Percentiles rank a stretch among this genome's conserved stretches.
phyloP scores from a whole-genome alignment of 257 asterid species.

The Perilla frutescens region DNA sequence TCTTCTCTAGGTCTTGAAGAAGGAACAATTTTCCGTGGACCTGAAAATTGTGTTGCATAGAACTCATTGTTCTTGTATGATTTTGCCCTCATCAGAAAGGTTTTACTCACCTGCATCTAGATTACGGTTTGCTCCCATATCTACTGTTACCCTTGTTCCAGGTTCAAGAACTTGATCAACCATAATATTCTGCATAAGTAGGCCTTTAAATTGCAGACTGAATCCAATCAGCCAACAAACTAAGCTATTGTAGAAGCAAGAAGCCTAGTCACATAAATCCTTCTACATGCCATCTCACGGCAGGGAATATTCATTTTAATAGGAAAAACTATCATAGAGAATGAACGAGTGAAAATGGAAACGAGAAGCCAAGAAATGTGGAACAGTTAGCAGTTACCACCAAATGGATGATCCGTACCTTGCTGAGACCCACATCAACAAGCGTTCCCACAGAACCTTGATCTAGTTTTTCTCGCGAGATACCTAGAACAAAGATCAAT shows the following conservation, averaged over 20 bases:
- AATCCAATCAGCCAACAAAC: slow-evolving; percentile 26
- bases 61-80: slow-evolving; percentile 18
- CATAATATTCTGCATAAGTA: slow-evolving; percentile 62
- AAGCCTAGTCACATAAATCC: neutral
- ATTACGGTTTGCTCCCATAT: slow-evolving; percentile 79
- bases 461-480: slow-evolving; percentile 59
- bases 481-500: slow-evolving; percentile 52
- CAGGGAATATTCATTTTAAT: no score
- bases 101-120: slow-evolving; percentile 64
- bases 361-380: neutral
- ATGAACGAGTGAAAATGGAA: neutral
- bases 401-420: slow-evolving; percentile 50
- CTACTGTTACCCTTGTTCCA: slow-evolving; percentile 92
- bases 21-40: slow-evolving; percentile 73
- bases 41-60: slow-evolving; percentile 49
- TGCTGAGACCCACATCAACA: slow-evolving; percentile 93
- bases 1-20: slow-evolving; percentile 82
- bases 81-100: slow-evolving; percentile 23
- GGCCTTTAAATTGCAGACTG: slow-evolving; percentile 32
- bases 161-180: slow-evolving; percentile 74
- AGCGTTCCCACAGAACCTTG: slow-evolving; percentile 59
- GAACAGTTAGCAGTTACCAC: neutral
- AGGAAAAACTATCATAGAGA: neutral
- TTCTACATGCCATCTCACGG: neutral
- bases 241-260: neutral